Base-by-base conservation (phyloP, 1,139 yeast species). In the Dujonia santamariae region DNA sequence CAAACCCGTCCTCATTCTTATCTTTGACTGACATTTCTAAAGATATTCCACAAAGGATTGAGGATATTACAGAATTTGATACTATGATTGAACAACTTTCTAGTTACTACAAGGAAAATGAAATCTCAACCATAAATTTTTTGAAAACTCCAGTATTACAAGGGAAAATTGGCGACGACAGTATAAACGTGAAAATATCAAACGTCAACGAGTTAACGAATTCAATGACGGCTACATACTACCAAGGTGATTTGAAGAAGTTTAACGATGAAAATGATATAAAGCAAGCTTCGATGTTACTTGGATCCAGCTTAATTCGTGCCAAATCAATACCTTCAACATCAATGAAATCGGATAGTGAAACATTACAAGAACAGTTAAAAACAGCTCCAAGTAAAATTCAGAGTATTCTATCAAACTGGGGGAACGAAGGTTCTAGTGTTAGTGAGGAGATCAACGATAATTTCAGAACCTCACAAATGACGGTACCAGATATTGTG, bases 71-170 rank as follows among this genome's bases (percentile, higher is more conserved):
- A 2, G 80, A 76, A 42, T 54, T 75, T 24, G 77, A 73, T 36
- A 59, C 68, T 16, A 72, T 78, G 80, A 41, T 78, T 18, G 60
- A 56, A 3, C 81, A 78, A 42, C 50, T 78, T 22, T 48, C 53
- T 14, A 56, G 47, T 2, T 69, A 63, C 42, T 70, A 62, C 43
- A 42, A 47, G 4, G 42, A 50, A 2, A 56, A 62, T 31, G 54
- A 48, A 1, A 46, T 71, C 4, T 13, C 19, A n/a, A 26, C 23
- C 4, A 34, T 24, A 3, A 32, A 32, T 19, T 32, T 36, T 20
- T 11, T 19, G 7, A 28, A 28, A 6, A 5, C 32, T 14, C 26
- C 25, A 6, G 7, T 6, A 8, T 6, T 18, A 21, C 23, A 12
- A 11, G 11, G 23, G 11, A 21, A 12, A 11, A 21, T 12, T 11